Percentiles rank a stretch among this genome's conserved stretches.
phyloP scores from a whole-genome alignment of 2,329 filamentous ascomycete genomes.

The Ophiocordyceps australis region DNA sequence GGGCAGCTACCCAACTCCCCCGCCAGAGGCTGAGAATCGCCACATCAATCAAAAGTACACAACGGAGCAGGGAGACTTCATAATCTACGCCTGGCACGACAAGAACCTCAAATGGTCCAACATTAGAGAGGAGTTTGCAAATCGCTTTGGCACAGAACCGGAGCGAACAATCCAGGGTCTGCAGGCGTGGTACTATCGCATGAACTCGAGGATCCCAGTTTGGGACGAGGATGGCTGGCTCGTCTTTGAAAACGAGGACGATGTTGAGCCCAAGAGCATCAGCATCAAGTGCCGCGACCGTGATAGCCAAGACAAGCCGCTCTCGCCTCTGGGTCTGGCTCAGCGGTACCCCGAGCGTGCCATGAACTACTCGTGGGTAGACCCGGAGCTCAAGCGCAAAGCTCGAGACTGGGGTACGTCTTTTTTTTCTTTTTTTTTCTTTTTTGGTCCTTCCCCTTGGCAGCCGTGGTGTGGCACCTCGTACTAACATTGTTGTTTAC shows the following conservation, averaged over 20 bases:
- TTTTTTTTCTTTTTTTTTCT: neutral
- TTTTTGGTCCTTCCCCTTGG: neutral
- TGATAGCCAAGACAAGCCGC: constrained; percentile 16
- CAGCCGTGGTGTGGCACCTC: neutral
- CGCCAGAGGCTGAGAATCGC: constrained; percentile 16
- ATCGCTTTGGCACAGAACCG: constrained; percentile 17
- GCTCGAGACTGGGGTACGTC: constrained; percentile 22
- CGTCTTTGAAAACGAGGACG: constrained; percentile 19
- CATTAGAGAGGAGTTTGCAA: constrained; percentile 19
- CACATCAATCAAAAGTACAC: constrained; percentile 26
- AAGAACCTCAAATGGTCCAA: constrained; percentile 22
- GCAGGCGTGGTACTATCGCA: constrained; percentile 24
- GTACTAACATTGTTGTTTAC: constrained; percentile 1
- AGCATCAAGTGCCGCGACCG: constrained; percentile 20
- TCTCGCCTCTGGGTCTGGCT: constrained; percentile 17
- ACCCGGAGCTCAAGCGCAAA: constrained; percentile 16
- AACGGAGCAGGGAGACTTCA: constrained; percentile 22
- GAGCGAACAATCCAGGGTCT: constrained; percentile 20
- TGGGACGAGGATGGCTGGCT: constrained; percentile 21
- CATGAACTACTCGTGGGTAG: constrained; percentile 25
- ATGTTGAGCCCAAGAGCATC: constrained; percentile 16
- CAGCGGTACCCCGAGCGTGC: constrained; percentile 29
- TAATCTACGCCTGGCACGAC: constrained; percentile 24
- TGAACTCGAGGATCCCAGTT: constrained; percentile 21
- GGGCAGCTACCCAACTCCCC: constrained; percentile 15